Evolutionary conservation across 1,284 basidiomycete species (phyloP).

Genomic region (Grifola frondosa): DNA sequence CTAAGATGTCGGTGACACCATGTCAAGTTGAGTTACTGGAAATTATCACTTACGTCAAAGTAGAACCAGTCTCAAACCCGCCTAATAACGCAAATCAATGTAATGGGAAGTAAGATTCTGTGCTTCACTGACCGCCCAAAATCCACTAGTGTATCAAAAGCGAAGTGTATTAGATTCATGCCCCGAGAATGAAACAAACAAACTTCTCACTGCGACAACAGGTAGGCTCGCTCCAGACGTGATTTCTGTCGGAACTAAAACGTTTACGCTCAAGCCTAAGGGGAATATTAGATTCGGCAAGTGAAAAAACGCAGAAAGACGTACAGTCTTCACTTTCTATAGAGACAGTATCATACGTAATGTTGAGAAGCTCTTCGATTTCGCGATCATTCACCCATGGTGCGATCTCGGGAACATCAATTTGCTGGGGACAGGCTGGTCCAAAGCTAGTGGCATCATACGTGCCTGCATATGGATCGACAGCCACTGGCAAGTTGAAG

Average conservation of each 20-base stretch:
- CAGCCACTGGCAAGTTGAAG: not conserved
- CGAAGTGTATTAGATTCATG: not conserved
- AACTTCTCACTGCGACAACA: not conserved
- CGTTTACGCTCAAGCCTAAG: not conserved
- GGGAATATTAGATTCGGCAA: too few species aligned
- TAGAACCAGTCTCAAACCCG: slow-evolving; percentile 24
- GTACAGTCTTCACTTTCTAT: too few species aligned
- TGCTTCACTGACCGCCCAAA: slow-evolving; percentile 43
- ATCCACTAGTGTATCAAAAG: too few species aligned
- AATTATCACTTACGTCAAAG: slow-evolving; percentile 9
- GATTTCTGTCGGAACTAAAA: not conserved
- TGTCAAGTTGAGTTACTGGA: slow-evolving; percentile 12
- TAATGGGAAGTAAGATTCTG: slow-evolving; percentile 17
- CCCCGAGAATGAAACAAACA: not conserved
- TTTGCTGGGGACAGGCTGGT: slow-evolving; percentile 1
- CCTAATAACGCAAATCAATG: slow-evolving; percentile 7
- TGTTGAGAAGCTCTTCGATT: too few species aligned
- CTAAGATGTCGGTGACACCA: slow-evolving; percentile 14
- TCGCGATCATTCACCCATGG: too few species aligned
- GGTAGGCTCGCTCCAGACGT: not conserved
- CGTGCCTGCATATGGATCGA: not conserved
- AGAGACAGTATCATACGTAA: too few species aligned
- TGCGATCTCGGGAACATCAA: not conserved
- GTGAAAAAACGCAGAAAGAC: too few species aligned
- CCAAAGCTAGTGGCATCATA: not conserved